Evolutionary conservation across 2,329 filamentous ascomycete genomes (phyloP), one percentile per base, ranked within the genome.

Genomic region (Aspergillus brasiliensis): DNA sequence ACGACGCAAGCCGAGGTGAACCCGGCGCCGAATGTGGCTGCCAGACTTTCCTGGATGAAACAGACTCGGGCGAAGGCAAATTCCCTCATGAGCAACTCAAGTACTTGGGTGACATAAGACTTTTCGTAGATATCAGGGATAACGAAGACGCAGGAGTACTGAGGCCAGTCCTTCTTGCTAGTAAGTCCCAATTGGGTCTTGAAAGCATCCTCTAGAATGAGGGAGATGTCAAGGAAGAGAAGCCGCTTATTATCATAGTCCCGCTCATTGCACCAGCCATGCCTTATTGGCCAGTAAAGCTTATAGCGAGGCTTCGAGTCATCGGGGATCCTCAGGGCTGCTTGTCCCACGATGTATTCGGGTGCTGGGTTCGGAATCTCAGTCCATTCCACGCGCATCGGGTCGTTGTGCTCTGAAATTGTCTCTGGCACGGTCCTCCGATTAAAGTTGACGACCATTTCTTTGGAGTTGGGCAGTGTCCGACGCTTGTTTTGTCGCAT

Each of bases 81-180:
- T 78, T 94, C 93, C 51, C 86, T 88, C 81, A 98, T 89, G 68
- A 94, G 87, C 61, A 95, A 91, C 58, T 93, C 89, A 44, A 99
- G 82, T 8, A 96, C 81, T 72, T 90, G 88, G 52, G 92, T 91
- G 17, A 98, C 91, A 65, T 97, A 96, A 53, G 86, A 87, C 75
- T 96, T 96, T 78, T 99, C 95, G 78, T 98, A 99, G 8, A 99
- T 83, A 74, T 99, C 95, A 0, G 95, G 95, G 49, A 99, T 96
- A 64, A 99, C 88, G 71, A 98, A 92, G n/a, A 97, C 93, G 68
- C 92, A 97, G 69, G 91, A 95, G 77, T 97, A 98, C 73, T 96
- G 91, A 57, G 85, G 85, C 88, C 93, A 96, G 54, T 94, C 88
- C 68, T 89, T 90, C 69, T 90, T 90, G 64, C 86, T 88, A 27